These are phyloP conservation scores for Sporobolomyces phaffii DNA, from an alignment of 768 basidiomycete genomes.

Conservation along the genomic window DNA sequence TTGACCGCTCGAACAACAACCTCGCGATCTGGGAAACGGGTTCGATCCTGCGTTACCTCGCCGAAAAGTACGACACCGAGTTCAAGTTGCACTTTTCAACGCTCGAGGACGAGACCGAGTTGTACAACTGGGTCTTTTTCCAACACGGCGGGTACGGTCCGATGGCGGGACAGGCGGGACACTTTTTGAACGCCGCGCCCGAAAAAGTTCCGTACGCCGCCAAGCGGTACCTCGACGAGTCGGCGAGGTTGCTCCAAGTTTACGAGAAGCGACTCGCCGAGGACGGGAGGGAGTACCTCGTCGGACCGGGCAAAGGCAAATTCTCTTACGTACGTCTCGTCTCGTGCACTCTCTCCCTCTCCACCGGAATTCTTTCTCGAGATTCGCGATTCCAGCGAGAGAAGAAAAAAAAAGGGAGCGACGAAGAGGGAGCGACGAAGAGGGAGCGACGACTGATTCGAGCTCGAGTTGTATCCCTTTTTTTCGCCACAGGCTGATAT, in stretches of 20 bases:
- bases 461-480: too few species aligned
- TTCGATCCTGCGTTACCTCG: slow-evolving; percentile 71
- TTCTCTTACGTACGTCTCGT: slow-evolving; percentile 20
- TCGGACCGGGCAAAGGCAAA: slow-evolving; percentile 49
- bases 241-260: slow-evolving; percentile 73
- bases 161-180: slow-evolving; percentile 53
- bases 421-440: too few species aligned
- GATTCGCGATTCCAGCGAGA: not conserved
- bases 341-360: not conserved
- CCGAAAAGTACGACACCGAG: slow-evolving; percentile 73
- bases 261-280: slow-evolving; percentile 65
- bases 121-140: slow-evolving; percentile 81
- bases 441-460: too few species aligned
- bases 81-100: slow-evolving; percentile 48
- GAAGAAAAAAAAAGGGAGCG: not conserved
- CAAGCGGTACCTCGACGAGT: slow-evolving; percentile 71
- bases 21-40: slow-evolving; percentile 52
- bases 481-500: not conserved
- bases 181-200: slow-evolving; percentile 62
- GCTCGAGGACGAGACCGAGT: slow-evolving; percentile 23
- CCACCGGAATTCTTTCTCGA: slow-evolving; percentile 15
- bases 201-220: slow-evolving; percentile 53
- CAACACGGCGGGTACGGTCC: slow-evolving; percentile 46
- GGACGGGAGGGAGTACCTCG: slow-evolving; percentile 65
- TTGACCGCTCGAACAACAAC: slow-evolving; percentile 44